Base-by-base conservation (phyloP, 169 alveolate genomes). In the Miamiensis avidus region DNA sequence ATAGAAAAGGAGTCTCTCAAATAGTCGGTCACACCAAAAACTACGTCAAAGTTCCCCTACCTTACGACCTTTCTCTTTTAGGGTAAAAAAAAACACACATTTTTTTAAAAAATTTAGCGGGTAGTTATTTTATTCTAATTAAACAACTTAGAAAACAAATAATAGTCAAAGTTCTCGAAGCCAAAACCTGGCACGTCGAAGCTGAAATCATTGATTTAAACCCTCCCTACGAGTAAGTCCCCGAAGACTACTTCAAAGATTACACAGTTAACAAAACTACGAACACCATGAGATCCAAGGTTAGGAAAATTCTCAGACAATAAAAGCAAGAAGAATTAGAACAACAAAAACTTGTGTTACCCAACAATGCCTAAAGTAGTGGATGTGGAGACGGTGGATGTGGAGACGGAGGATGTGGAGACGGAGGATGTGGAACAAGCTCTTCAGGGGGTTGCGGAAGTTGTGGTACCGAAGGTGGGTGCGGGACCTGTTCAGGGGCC, bases 1-100 rank as follows among this genome's bases (percentile, higher is more conserved):
- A 96, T 0, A 95, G 97, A 78, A 91, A 95, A 75, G 95, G 92
- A 86, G 91, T 96, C 34, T 93, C 88, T 29, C 95, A 96, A 85
- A 88, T 97, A 76, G 97, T 98, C 34, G 99, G 99, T 0, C 99
- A 98, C 90, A 97, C 99, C 74, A 98, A 97, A 91, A 91, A 94
- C 74, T 98, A 97, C 89, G 97, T 96, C 31, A 98, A 98, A 89
- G 98, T 98, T 15, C 84, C 97, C 31, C 86, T 96, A 33, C 93
- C 93, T 29, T 87, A 88, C 82, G 92, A 92, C 74, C 92, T 83
- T 28, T 83, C 82, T 31, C 82, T 96, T 32, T 87, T 94, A 33
- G 98, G 98, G 74, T 79, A 77, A 33, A 77, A 33, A 29, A 33
- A 31, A 4, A 31, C 31, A 31, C 28, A 33, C 26, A 0, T 0